Conservation (phyloP, 2,329 filamentous ascomycete genomes). For the Cordyceps cateniannulata region DNA sequence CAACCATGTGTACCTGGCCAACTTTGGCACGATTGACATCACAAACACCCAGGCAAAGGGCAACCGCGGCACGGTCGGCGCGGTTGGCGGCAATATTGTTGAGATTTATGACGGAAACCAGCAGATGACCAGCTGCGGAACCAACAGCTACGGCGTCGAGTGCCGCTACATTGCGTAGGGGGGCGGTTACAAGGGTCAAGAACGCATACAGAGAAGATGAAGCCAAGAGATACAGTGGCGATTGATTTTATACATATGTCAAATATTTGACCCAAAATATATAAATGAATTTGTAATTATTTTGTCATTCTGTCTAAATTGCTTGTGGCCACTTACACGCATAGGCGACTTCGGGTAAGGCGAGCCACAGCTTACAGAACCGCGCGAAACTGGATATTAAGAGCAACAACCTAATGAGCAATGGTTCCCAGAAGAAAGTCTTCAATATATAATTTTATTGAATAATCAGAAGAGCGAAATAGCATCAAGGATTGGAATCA, state of each 20-base stretch:
- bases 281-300: neutral
- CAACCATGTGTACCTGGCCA: slow-evolving; percentile 17
- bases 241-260: no score
- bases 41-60: slow-evolving; percentile 1
- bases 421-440: no score
- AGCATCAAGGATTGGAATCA: neutral
- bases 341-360: neutral
- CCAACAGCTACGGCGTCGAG: neutral
- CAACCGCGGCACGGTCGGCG: slow-evolving; percentile 21
- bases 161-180: neutral
- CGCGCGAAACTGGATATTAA: no score
- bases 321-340: neutral
- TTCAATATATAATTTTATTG: neutral
- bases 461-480: neutral
- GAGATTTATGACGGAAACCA: neutral
- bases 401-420: no score
- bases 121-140: neutral
- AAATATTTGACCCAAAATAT: neutral
- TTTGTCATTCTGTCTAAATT: neutral
- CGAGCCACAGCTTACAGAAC: no score
- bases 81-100: neutral
- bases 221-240: neutral
- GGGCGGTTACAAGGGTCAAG: neutral
- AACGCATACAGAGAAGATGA: neutral
- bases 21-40: slow-evolving; percentile 14